Base-by-base conservation (phyloP, 805 yeast species). In the Wickerhamiella parazyma region DNA sequence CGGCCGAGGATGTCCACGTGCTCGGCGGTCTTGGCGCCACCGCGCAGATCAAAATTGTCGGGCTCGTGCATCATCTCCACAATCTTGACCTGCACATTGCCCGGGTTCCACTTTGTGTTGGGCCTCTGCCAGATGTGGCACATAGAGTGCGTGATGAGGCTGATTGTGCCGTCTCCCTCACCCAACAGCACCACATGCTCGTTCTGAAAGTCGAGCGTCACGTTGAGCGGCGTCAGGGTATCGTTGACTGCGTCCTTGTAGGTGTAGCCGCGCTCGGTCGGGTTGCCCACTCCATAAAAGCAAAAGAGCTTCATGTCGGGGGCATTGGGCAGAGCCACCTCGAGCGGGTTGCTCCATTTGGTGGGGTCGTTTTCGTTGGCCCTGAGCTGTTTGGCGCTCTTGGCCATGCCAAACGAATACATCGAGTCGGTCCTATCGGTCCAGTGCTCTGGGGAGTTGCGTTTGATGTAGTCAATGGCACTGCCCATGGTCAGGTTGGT, bases 11-110 rank as follows among this genome's bases (percentile, higher is more conserved):
- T 87, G 58, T 91, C 98, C 22, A 91, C 98, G 61, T 91, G 98
- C 55, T 91, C 98, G 1, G 97, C 96, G 0, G 96, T 89, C 58
- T 81, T 82, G 9, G 95, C 93, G 11, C 98, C 98, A 20, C 98
- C 98, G 51, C 98, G 72, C 26, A 91, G 82, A 64, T 91, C 98
- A 55, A 82, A 86, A 51, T 83, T 66, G 56, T 84, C 94, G 0
- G 98, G 98, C 57, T 87, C 93, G 56, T 91, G 95, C 54, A 74
- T 72, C 66, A 91, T 80, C 63, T 91, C 98, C 11, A 89, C 95
- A 39, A 86, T 70, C 18, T 75, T 87, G 17, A 89, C 93, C 16
- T 67, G 55, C 1, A 75, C 62, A 7, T 71, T 69, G 1, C 82
- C 94, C 1, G 98, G 98, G 58, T 91, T 91, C 52, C 74, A 67